These are phyloP conservation scores for Auricularia sp. DNA, from an alignment of 768 basidiomycete species.

Conservation along the genomic window DNA sequence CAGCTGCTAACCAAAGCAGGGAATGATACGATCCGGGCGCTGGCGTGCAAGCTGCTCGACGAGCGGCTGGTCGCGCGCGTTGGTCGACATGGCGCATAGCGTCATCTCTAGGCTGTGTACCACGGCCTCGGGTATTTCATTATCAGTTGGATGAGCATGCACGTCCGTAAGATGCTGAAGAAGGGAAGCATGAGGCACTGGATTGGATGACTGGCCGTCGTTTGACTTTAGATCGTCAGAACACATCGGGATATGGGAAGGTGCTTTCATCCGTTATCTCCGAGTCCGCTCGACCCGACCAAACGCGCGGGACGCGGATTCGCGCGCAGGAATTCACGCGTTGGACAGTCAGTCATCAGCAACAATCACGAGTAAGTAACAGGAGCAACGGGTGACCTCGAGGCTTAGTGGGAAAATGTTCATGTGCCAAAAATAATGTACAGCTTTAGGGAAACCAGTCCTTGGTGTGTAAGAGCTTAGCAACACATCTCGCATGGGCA, in stretches of 20 bases:
- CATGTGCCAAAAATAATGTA: no score
- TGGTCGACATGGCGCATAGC: conserved; percentile 74
- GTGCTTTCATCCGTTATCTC: no score
- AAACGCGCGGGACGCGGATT: no score
- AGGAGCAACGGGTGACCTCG: no score
- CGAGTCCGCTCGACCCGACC: no score
- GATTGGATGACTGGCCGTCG: not conserved
- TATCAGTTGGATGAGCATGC: conserved; percentile 77
- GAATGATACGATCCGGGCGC: conserved; percentile 61
- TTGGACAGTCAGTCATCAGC: no score
- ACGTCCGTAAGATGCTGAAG: conserved; percentile 70
- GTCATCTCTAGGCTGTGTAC: conserved; percentile 52
- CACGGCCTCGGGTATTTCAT: conserved; percentile 28
- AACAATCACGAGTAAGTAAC: no score
- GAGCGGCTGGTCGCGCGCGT: conserved; percentile 52
- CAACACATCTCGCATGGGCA: conserved; percentile 77
- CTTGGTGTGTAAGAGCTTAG: conserved; percentile 18
- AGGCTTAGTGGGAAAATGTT: no score
- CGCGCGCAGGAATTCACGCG: no score
- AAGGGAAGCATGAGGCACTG: conserved; percentile 16
- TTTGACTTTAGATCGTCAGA: not conserved
- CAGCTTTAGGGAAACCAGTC: no score
- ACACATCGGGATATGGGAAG: not conserved
- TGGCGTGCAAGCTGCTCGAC: conserved; percentile 55
- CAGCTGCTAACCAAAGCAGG: conserved; percentile 68